Base-by-base conservation (phyloP, 257 asterid species). In the Plectranthus barbatus region DNA sequence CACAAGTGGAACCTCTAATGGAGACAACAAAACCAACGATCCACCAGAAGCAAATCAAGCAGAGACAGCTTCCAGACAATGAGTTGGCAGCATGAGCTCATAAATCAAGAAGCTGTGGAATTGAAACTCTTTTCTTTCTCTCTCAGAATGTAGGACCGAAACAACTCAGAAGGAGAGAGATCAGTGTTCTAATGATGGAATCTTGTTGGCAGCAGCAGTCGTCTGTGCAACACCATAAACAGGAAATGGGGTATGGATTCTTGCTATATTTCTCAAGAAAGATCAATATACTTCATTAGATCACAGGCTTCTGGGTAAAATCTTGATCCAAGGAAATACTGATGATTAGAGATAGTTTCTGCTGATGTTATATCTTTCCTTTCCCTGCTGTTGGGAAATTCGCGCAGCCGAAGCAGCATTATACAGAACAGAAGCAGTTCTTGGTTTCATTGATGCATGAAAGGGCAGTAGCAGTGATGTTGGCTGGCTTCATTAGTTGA, bases 21-120 rank as follows among this genome's bases (percentile, higher is more conserved):
- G 49, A 50, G 29, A 39, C 13, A 23, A 65, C 19, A 67, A 77
- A 34, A 20, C 36, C 44, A 78, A 60, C 45, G 72, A 61, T 55
- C 64, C 47, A 12, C 65, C 75, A 1, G 68, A 67, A 40, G 79
- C 59, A 37, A 71, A 67, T 39, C 64, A 39, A 39, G 72, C 69
- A 29, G 48, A 75, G 51, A 23, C 70, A 41, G 57, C 45, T 34
- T 46, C 62, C 4, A 21, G 50, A 48, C 61, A 36, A 50, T 60
- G 62, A 58, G 54, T 33, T 36, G 21, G 49, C 7, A 45, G 18
- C 47, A 37, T n/a, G 52, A 60, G 56, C 31, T 60, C 36, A 5
- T 19, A 21, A 40, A 21, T 42, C 37, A 26, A 52, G 37, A 56
- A 17, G 46, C 47, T 17, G 47, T 55, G 14, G 24, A 18, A 34